Evolutionary conservation across 2,329 filamentous ascomycete genomes (phyloP), one percentile per base, ranked within the genome.

Genomic region (Penicillium nordicum): DNA sequence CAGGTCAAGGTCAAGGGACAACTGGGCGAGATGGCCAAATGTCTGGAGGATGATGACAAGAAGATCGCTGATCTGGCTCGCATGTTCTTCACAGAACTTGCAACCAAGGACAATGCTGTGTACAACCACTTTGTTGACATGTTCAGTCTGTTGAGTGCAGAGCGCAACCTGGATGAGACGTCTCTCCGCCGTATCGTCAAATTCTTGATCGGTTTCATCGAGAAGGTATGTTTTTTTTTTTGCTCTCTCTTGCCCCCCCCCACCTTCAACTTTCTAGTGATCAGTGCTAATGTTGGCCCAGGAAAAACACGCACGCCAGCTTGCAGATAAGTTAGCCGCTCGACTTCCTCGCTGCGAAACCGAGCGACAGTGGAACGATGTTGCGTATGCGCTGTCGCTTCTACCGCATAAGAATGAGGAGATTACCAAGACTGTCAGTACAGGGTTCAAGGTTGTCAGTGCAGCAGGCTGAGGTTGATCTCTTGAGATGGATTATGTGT

Each of bases 101-200:
- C 92, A 59, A 96, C 92, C 65, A 99, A 99, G 79, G 94, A 99
- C 73, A 99, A 99, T 70, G 94, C 94, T 2, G 91, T 99, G 2
- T 99, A 99, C 75, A 99, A 99, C 73, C 93, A 99, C 77, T 99
- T 99, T 75, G 92, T 99, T 29, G 94, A 99, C 72, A 97, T 99
- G 90, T 99, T 99, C 75, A 93, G 89, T 69, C 78, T 97, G 62
- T 80, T 99, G 45, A 94, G 90, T 56, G 89, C 92, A 0, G 93
- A 95, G 65, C 84, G 84, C 51, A 84, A 81, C 30, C 80, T 99
- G 63, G 87, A 91, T 10, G 93, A 97, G 72, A 91, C 96, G 65
- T 85, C 88, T 25, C 88, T 99, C 76, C 87, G 84, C 72, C 83
- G 89, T 58, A 93, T 99, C 57, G 83, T 99, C 62, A 92, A 91